A percentile compares a stretch with the other conserved stretches of the same genome.
These are phyloP conservation scores for Beauveria asiatica DNA, from an alignment of 2,329 filamentous ascomycete genomes.

Conservation along the genomic window DNA sequence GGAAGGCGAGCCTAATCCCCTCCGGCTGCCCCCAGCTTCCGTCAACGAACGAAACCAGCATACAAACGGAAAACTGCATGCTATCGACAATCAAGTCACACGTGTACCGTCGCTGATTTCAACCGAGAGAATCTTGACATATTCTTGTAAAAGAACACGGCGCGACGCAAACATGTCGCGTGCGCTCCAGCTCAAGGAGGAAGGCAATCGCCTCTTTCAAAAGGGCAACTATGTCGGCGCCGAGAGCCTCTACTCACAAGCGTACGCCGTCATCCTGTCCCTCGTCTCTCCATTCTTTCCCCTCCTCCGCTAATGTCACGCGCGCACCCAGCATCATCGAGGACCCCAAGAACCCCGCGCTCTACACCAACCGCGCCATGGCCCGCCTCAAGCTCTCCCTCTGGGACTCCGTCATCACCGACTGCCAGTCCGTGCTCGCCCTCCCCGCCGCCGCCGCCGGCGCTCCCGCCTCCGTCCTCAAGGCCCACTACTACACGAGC, in stretches of 20 bases:
- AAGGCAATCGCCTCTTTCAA: conserved; percentile 59
- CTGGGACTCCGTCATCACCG: conserved; percentile 67
- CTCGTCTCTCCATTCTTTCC: neutral
- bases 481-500: conserved; percentile 75
- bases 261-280: conserved; percentile 34
- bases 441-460: conserved; percentile 41
- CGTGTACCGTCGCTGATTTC: neutral
- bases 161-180: conserved; percentile 21
- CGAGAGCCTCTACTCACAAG: conserved; percentile 64
- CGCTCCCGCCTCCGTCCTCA: conserved; percentile 48
- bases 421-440: conserved; percentile 67
- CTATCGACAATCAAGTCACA: neutral
- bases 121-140: neutral
- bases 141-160: no score
- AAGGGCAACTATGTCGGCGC: conserved; percentile 56
- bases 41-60: neutral
- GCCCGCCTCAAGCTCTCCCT: conserved; percentile 64
- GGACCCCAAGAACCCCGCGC: conserved; percentile 65
- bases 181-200: conserved; percentile 39
- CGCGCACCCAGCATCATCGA: conserved; percentile 54
- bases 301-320: neutral
- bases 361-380: conserved; percentile 88
- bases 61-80: neutral
- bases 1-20: neutral
- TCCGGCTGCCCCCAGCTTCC: neutral